These are phyloP conservation scores for Aquilaria malaccensis DNA, from an alignment of 345 rosid species.

Conservation along the genomic window DNA sequence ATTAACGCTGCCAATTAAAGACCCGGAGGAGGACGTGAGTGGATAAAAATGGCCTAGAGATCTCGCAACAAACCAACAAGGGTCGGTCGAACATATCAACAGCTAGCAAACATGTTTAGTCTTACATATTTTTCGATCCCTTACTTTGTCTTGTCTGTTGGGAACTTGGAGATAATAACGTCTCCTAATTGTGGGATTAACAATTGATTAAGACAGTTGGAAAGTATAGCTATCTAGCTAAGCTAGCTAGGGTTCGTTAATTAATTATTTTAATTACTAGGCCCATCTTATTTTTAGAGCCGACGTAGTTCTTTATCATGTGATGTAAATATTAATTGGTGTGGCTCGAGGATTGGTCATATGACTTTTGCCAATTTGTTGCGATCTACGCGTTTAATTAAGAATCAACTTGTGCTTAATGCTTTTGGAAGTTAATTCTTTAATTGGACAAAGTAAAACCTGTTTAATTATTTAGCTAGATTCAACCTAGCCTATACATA, in stretches of 20 bases:
- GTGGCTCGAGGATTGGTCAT: slow-evolving; percentile 67
- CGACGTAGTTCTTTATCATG: no score
- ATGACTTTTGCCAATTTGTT: no score
- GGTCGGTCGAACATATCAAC: slow-evolving; percentile 10
- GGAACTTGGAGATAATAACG: slow-evolving; percentile 18
- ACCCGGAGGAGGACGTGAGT: neutral
- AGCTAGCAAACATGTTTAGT: slow-evolving; percentile 33
- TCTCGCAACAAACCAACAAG: slow-evolving; percentile 13
- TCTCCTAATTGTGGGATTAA: slow-evolving; percentile 18
- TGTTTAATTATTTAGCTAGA: neutral
- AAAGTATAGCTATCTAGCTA: slow-evolving; percentile 5
- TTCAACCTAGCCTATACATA: slow-evolving; percentile 11
- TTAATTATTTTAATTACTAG: neutral
- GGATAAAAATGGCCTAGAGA: slow-evolving; percentile 1
- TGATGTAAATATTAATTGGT: slow-evolving; percentile 12
- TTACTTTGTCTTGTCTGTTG: slow-evolving; percentile 24
- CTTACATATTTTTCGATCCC: slow-evolving; percentile 10
- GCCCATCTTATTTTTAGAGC: no score
- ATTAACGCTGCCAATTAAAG: neutral
- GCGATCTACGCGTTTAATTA: no score
- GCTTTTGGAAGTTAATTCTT: no score
- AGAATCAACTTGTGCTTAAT: no score
- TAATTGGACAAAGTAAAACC: no score
- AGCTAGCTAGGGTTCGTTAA: no score
- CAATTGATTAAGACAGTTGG: slow-evolving; percentile 24